A percentile compares a stretch with the other conserved stretches of the same genome.
phyloP scores from a whole-genome alignment of 352 stramenopile genomes.

The Globisporangium mamillatum region DNA sequence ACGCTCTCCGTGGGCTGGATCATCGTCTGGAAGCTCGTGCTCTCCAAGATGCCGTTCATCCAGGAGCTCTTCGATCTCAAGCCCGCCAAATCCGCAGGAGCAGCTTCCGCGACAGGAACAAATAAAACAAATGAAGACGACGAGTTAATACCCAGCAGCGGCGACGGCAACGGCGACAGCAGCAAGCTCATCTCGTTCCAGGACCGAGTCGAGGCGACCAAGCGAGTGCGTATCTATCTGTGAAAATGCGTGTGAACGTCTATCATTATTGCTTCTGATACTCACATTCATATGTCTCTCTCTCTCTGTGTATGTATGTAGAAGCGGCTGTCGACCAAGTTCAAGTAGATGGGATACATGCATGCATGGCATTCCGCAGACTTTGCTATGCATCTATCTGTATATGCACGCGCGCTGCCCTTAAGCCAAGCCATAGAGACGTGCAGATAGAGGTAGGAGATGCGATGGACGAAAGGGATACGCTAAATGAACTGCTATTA shows the following conservation, averaged over 20 bases:
- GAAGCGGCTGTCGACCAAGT: conserved; percentile 41
- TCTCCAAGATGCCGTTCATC: conserved; percentile 81
- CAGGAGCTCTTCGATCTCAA: conserved; percentile 85
- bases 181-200: conserved; percentile 59
- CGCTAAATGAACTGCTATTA: conserved; percentile 1
- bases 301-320: conserved; percentile 22
- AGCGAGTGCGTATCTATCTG: conserved; percentile 34
- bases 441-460: conserved; percentile 1
- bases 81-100: conserved; percentile 36
- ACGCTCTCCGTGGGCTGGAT: conserved; percentile 74
- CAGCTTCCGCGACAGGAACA: conserved; percentile 1
- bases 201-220: conserved; percentile 63
- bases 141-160: conserved; percentile 7
- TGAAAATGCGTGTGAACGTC: background rate
- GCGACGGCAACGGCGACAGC: background rate
- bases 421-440: conserved; percentile 7
- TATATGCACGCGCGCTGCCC: conserved; percentile 1
- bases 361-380: background rate
- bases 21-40: conserved; percentile 82
- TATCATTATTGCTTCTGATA: background rate
- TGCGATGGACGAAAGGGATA: background rate
- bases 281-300: background rate
- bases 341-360: conserved; percentile 17
- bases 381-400: too few species aligned
- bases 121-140: conserved; percentile 9